These are phyloP conservation scores for Ustilago nuda DNA, from an alignment of 1,284 basidiomycete species.

Conservation along the genomic window DNA sequence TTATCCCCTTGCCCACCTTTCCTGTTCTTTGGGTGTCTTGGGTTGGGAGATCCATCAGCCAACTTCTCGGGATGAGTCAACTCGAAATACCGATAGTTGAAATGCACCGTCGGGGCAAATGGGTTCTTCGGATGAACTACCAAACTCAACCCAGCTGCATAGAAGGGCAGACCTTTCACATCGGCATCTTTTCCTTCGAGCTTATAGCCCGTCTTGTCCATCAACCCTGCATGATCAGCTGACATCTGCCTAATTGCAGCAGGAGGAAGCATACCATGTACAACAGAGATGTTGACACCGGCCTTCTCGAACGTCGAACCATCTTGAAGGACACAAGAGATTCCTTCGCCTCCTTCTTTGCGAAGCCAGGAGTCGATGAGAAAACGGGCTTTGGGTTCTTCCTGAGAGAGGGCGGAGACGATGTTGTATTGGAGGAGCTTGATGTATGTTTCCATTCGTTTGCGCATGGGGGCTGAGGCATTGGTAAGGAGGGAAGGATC, in stretches of 20 bases:
- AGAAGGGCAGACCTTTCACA: conserved; percentile 82
- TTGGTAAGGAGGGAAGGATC: conserved; percentile 55
- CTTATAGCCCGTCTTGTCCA: conserved; percentile 62
- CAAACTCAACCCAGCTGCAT: conserved; percentile 89
- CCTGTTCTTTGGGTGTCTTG: conserved; percentile 55
- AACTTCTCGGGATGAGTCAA: conserved; percentile 65
- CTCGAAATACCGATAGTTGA: conserved; percentile 99
- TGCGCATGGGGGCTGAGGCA: conserved; percentile 71
- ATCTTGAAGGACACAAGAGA: conserved; percentile 85
- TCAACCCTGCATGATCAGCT: conserved; percentile 80
- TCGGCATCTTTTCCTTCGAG: conserved; percentile 73
- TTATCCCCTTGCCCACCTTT: conserved; percentile 36
- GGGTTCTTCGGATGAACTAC: conserved; percentile 96
- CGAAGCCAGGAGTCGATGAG: conserved; percentile 89
- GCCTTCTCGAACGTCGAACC: conserved; percentile 89
- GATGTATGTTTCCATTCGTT: conserved; percentile 84
- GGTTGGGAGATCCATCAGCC: conserved; percentile 65
- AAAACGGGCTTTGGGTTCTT: conserved; percentile 79
- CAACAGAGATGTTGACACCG: conserved; percentile 93
- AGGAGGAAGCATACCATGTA: conserved; percentile 88
- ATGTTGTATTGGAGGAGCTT: conserved; percentile 84
- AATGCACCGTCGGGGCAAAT: conserved; percentile 80
- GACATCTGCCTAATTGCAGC: conserved; percentile 93
- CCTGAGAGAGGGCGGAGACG: conserved; percentile 80
- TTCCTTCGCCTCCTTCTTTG: conserved; percentile 84